Conservation (phyloP, 2,329 filamentous ascomycete genomes). For the Dothideomycetidae sp. region DNA sequence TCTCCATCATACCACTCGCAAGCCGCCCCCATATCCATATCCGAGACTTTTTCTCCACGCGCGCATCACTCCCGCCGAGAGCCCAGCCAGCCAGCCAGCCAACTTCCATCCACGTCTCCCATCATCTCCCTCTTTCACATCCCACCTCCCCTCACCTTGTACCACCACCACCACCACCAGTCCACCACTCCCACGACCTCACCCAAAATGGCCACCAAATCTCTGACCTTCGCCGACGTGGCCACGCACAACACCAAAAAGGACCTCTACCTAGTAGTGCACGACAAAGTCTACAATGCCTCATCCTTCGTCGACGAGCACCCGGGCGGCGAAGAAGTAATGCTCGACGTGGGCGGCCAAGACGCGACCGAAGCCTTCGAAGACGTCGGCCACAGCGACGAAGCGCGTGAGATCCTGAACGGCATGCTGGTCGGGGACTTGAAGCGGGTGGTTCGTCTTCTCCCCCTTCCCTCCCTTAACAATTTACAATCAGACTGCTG, state of each 20-base stretch:
- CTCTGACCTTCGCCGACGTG: conserved; percentile 67
- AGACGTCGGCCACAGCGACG: conserved; percentile 97
- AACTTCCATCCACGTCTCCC: not conserved
- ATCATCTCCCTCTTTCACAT: not conserved
- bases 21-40: no score
- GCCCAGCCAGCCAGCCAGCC: no score
- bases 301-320: conserved; percentile 93
- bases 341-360: conserved; percentile 89
- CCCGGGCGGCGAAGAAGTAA: conserved; percentile 96
- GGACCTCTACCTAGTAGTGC: conserved; percentile 79
- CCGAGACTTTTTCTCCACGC: no score
- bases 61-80: no score
- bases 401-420: conserved; percentile 86
- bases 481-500: not conserved
- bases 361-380: conserved; percentile 97
- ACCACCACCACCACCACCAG: not conserved
- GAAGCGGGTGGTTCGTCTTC: conserved; percentile 59
- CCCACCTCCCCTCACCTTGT: not conserved
- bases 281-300: conserved; percentile 92
- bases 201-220: conserved; percentile 37
- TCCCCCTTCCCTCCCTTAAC: conserved; percentile 1
- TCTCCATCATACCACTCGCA: no score
- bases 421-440: conserved; percentile 59
- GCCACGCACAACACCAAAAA: conserved; percentile 82
- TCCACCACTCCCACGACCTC: conserved; percentile 7